Conservation (phyloP, 1,139 yeast genomes). For the Williopsis jadinii region DNA sequence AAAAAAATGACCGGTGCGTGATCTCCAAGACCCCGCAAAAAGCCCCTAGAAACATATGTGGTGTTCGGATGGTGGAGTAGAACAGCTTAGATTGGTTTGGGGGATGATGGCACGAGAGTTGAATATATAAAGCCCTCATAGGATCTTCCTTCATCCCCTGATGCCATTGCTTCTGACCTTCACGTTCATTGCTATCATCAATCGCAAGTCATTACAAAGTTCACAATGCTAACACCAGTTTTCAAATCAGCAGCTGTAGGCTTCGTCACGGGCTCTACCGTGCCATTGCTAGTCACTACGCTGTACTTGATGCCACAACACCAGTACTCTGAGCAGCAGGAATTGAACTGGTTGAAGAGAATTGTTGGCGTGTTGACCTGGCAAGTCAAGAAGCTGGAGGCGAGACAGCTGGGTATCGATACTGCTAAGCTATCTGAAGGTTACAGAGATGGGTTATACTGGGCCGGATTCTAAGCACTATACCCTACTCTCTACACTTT, state of each 20-base stretch:
- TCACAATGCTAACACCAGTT: conserved; percentile 4
- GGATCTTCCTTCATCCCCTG: too few species aligned
- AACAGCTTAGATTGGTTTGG: too few species aligned
- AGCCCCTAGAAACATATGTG: too few species aligned
- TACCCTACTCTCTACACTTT: not conserved
- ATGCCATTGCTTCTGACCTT: too few species aligned
- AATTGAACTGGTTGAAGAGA: conserved; percentile 16
- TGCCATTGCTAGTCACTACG: conserved; percentile 18
- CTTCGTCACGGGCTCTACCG: conserved; percentile 17
- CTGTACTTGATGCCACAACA: conserved; percentile 16
- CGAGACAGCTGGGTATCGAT: not conserved
- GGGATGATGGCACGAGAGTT: too few species aligned
- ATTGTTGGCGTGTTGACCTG: conserved; percentile 17
- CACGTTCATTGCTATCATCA: too few species aligned
- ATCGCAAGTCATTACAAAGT: too few species aligned
- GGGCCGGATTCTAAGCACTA: conserved; percentile 21
- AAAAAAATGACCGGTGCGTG: not conserved
- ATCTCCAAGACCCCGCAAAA: too few species aligned
- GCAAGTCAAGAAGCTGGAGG: conserved; percentile 19
- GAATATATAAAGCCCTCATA: too few species aligned
- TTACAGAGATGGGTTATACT: conserved; percentile 21
- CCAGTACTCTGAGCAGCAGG: conserved; percentile 14
- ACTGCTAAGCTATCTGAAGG: conserved; percentile 6
- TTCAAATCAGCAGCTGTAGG: conserved; percentile 20
- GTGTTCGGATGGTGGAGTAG: too few species aligned